A percentile compares a stretch with the other conserved stretches of the same genome.
Evolutionary conservation across 345 rosid species (phyloP).

Genomic region (Citrus glauca): DNA sequence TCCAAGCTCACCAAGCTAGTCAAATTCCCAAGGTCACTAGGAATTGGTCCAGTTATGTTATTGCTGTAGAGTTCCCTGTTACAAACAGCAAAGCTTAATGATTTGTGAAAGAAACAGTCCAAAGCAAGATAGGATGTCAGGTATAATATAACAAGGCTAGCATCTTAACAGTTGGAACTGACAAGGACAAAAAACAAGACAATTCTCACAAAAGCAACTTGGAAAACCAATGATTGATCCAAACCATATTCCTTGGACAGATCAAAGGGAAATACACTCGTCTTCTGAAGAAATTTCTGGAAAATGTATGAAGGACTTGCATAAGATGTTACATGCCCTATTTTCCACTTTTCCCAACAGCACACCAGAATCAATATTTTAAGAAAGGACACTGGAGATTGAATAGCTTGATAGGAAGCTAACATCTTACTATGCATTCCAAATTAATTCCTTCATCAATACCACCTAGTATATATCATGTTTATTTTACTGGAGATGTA

Average conservation of each 20-base stretch:
- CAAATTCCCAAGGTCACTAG: slow-evolving; percentile 91
- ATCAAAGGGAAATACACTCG: not conserved
- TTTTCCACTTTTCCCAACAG: not conserved
- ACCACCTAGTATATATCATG: not conserved
- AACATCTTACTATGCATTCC: not conserved
- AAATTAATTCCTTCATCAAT: not conserved
- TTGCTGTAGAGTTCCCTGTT: slow-evolving; percentile 97
- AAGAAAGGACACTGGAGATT: not conserved
- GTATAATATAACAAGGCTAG: not conserved
- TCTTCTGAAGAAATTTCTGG: not conserved
- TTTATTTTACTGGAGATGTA: not conserved
- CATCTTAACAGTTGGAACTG: not conserved
- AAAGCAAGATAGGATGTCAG: not conserved
- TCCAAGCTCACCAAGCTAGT: slow-evolving; percentile 98
- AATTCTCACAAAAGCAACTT: too few relatives aligned
- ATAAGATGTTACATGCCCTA: not conserved
- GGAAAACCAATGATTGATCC: not conserved
- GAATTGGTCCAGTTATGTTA: slow-evolving; percentile 83
- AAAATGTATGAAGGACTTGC: not conserved
- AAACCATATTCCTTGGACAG: not conserved
- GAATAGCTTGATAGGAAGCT: not conserved
- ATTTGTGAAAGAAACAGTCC: slow-evolving; percentile 3
- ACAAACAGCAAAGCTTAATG: slow-evolving; percentile 7
- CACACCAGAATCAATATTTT: not conserved
- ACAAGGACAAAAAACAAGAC: not conserved